Conservation (phyloP, 768 basidiomycete species). For the Lyophyllum atratum region DNA sequence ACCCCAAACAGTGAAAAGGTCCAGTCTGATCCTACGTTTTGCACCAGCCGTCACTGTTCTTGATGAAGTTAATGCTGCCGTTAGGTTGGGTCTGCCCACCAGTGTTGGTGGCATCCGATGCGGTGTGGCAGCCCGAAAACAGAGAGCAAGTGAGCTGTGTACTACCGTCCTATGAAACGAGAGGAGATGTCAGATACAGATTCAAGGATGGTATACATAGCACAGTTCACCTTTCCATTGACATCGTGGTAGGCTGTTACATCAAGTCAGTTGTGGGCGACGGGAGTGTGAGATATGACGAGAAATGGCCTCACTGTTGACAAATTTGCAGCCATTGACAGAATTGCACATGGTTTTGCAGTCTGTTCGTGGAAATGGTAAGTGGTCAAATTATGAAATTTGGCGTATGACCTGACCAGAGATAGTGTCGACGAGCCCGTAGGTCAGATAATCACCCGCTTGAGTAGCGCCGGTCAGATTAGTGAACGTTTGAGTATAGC, state of each 20-base stretch:
- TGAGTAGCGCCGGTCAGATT: conserved; percentile 45
- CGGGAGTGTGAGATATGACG: neutral
- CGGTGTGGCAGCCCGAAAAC: conserved; percentile 37
- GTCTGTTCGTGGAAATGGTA: conserved; percentile 29
- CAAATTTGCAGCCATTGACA: conserved; percentile 41
- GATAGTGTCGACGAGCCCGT: conserved; percentile 45
- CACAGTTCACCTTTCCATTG: conserved; percentile 37
- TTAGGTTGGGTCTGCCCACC: conserved; percentile 46
- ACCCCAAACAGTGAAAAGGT: neutral
- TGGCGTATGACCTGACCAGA: conserved; percentile 32
- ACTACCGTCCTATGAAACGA: conserved; percentile 35
- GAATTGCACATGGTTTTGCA: conserved; percentile 47
- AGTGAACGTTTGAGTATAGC: conserved; percentile 40
- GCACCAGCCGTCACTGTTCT: conserved; percentile 44
- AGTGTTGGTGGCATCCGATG: conserved; percentile 37
- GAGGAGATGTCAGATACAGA: conserved; percentile 1
- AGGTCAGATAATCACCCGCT: conserved; percentile 43
- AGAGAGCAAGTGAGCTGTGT: conserved; percentile 44
- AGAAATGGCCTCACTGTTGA: conserved; percentile 36
- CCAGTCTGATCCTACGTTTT: conserved; percentile 16
- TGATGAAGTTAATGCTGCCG: conserved; percentile 42
- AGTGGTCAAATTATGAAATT: conserved; percentile 27
- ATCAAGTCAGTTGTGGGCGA: neutral
- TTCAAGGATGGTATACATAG: neutral
- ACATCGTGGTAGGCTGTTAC: conserved; percentile 44